Conservation (phyloP, 2,329 filamentous ascomycete species). For the Penicillium sp. region DNA sequence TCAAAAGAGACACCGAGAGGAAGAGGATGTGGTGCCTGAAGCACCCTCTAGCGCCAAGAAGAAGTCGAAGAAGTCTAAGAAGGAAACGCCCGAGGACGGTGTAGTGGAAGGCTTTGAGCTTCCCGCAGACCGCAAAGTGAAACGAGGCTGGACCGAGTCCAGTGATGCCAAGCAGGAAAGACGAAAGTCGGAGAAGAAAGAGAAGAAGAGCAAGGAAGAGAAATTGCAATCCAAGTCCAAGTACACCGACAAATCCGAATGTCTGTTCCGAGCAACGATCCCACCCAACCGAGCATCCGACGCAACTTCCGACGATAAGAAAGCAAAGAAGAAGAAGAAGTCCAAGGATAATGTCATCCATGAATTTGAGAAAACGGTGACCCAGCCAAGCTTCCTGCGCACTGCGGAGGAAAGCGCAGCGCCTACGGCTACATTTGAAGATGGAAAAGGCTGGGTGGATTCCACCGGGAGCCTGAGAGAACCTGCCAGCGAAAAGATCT, state of each 20-base stretch:
- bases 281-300: slow-evolving; percentile 55
- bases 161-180: slow-evolving; percentile 47
- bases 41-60: slow-evolving; percentile 44
- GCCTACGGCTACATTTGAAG: slow-evolving; percentile 66
- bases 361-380: slow-evolving; percentile 83
- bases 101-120: slow-evolving; percentile 70
- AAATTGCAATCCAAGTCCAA: slow-evolving; percentile 67
- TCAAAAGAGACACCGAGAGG: slow-evolving; percentile 51
- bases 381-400: slow-evolving; percentile 79
- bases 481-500: slow-evolving; percentile 29
- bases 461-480: slow-evolving; percentile 70
- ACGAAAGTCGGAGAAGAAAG: slow-evolving; percentile 49
- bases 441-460: slow-evolving; percentile 87
- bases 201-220: slow-evolving; percentile 56
- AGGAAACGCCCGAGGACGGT: slow-evolving; percentile 40
- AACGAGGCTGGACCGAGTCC: slow-evolving; percentile 83
- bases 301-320: slow-evolving; percentile 38
- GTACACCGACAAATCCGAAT: slow-evolving; percentile 77
- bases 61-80: slow-evolving; percentile 52
- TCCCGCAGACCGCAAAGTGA: slow-evolving; percentile 72
- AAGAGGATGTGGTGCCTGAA: slow-evolving; percentile 41
- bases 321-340: slow-evolving; percentile 58
- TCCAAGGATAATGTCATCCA: slow-evolving; percentile 70
- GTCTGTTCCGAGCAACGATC: slow-evolving; percentile 79
- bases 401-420: slow-evolving; percentile 48